Base-by-base conservation (phyloP, 345 rosid genomes). In the Combretum micranthum region DNA sequence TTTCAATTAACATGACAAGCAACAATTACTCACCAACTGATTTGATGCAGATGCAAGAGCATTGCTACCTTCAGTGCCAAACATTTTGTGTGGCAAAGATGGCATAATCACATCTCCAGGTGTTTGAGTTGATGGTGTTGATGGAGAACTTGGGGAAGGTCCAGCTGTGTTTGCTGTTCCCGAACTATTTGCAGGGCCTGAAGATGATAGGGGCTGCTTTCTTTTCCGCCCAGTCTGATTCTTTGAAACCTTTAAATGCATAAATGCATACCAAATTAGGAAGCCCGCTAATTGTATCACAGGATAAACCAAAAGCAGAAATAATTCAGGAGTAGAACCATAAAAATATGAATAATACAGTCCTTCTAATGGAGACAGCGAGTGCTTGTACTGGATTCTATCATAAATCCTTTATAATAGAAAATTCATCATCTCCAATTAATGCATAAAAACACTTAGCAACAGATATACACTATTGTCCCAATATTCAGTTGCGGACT, bases 81-180 rank as follows among this genome's bases (percentile, higher is more conserved):
- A 93, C 77, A 82, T 77, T 74, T 73, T 79, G 62, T 83, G 97
- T 26, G 96, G 94, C 80, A 93, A 53, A 73, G 88, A 76, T 60
- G 99, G 85, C 86, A 92, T 77, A 6, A 88, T 78, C 74, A 82
- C 96, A 80, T 93, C 99, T 65, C 96, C 85, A 55, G 99, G 90
- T 48, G 94, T 89, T 69, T 89, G 97, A 56, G 97, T 89, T 61
- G 99, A 93, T 16, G 99, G 97, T 11, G 99, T 93, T 51, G 99
- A 93, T 42, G 99, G 97, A 18, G 99, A 93, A 77, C 99, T 85
- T 20, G 99, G 99, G 63, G 99, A 93, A 10, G 99, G 99, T 53
- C 99, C 99, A 0, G 95, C 80, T 13, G 99, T 93, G 72, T 93
- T 93, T 47, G 94, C 99, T 67, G 99, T 93, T 69, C 99, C 99